Evolutionary conservation across 2,329 filamentous ascomycete species (phyloP).

Genomic region (Fusarium sp.): DNA sequence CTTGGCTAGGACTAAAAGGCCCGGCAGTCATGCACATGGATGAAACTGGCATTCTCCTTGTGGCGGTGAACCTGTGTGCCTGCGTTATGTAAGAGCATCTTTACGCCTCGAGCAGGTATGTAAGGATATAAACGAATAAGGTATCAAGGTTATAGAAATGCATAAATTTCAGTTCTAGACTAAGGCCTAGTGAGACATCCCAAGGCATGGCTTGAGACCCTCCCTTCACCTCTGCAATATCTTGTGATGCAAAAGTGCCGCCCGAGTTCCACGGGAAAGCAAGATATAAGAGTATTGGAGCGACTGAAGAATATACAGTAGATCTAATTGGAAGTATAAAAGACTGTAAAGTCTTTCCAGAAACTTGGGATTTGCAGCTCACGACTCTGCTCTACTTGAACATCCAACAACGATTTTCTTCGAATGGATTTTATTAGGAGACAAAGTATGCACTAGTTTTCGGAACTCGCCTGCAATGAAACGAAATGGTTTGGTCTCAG

Average conservation of each 20-base stretch:
- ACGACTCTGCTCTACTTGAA: no score
- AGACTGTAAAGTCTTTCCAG: no score
- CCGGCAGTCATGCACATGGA: neutral
- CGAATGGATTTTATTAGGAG: no score
- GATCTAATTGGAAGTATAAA: no score
- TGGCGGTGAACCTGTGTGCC: conserved; percentile 1
- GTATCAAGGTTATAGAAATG: conserved; percentile 31
- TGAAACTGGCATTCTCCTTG: no score
- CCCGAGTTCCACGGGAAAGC: neutral
- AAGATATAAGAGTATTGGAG: neutral
- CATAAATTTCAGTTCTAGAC: conserved; percentile 20
- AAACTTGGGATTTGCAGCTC: no score
- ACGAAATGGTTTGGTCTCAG: neutral
- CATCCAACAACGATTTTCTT: no score
- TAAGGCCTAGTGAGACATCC: conserved; percentile 7
- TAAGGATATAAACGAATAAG: neutral
- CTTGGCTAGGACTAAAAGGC: neutral
- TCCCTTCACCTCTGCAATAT: neutral
- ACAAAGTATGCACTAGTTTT: no score
- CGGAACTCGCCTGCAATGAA: no score
- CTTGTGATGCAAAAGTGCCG: neutral
- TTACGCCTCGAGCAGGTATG: neutral
- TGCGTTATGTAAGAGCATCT: neutral
- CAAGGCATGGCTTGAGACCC: conserved; percentile 2
- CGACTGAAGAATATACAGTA: no score